Evolutionary conservation across 2,329 filamentous ascomycete genomes (phyloP).

Genomic region (Lachnellula hyalina): DNA sequence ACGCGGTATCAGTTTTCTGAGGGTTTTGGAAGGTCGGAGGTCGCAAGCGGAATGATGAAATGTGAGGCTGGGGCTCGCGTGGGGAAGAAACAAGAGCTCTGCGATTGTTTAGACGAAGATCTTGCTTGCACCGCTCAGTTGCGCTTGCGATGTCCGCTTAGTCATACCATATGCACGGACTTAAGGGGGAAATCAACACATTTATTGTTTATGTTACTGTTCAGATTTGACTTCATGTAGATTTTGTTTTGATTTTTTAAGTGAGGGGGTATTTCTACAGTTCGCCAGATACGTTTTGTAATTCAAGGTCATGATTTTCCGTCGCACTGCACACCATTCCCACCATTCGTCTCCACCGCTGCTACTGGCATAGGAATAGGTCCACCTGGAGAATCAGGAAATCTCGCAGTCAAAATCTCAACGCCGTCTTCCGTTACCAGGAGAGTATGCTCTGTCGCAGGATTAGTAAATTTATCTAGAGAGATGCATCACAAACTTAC

Average conservation of each 20-base stretch:
- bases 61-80: constrained; percentile 21
- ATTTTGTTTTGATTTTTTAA: not conserved
- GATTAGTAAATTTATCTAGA: constrained; percentile 12
- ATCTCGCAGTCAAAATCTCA: constrained; percentile 69
- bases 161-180: constrained; percentile 9
- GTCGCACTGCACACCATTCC: constrained; percentile 4
- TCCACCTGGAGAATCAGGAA: constrained; percentile 65
- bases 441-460: constrained; percentile 67
- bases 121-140: constrained; percentile 9
- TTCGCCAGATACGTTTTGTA: not conserved
- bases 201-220: not conserved
- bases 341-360: constrained; percentile 12
- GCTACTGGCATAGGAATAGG: constrained; percentile 52
- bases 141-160: not conserved
- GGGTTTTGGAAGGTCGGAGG: not conserved
- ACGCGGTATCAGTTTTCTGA: too few relatives aligned
- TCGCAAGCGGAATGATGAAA: constrained; percentile 19
- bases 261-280: not conserved
- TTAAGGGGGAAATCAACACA: not conserved
- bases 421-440: constrained; percentile 79
- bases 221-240: not conserved
- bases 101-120: constrained; percentile 5
- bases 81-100: constrained; percentile 3
- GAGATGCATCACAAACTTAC: constrained; percentile 41
- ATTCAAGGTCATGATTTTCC: not conserved